These are phyloP conservation scores for Syzygium jambos DNA, from an alignment of 345 rosid species.

Conservation along the genomic window DNA sequence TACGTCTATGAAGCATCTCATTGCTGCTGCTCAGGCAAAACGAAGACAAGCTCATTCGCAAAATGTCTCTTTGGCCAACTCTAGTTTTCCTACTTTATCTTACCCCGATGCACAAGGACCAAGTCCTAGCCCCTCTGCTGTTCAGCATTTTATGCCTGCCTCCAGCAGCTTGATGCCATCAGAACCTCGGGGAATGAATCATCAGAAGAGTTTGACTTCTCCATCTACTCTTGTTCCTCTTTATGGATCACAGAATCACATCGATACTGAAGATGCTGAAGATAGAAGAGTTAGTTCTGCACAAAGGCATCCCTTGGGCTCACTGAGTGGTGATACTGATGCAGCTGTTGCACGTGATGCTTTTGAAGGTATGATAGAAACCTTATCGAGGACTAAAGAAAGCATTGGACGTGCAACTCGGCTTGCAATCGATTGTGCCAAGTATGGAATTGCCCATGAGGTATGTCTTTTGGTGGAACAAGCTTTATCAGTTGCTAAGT, in stretches of 20 bases:
- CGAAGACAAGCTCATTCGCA: conserved; percentile 71
- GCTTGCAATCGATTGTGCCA: conserved; percentile 92
- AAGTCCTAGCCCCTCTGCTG: conserved; percentile 43
- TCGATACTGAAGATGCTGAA: conserved; percentile 51
- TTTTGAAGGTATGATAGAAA: conserved; percentile 99
- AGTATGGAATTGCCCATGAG: conserved; percentile 91
- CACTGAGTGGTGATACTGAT: conserved; percentile 83
- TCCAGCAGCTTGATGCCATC: conserved; percentile 21
- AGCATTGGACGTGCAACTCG: conserved; percentile 98
- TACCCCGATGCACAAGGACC: conserved; percentile 28
- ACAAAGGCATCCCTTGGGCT: conserved; percentile 46
- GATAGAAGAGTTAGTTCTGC: conserved; percentile 62
- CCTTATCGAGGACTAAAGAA: conserved; percentile 91
- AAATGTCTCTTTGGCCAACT: conserved; percentile 31
- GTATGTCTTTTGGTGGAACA: conserved; percentile 21
- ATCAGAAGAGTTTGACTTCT: conserved; percentile 23
- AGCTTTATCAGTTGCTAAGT: not conserved
- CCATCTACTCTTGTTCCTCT: conserved; percentile 40
- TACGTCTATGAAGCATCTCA: conserved; percentile 72
- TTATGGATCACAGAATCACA: conserved; percentile 22
- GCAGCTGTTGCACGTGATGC: conserved; percentile 96
- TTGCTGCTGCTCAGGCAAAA: conserved; percentile 94
- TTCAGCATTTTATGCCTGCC: conserved; percentile 39
- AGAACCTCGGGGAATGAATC: conserved; percentile 33
- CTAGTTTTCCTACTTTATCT: conserved; percentile 20